Evolutionary conservation across 1,284 basidiomycete species (phyloP).

Genomic region (Porphyrellus sp.): DNA sequence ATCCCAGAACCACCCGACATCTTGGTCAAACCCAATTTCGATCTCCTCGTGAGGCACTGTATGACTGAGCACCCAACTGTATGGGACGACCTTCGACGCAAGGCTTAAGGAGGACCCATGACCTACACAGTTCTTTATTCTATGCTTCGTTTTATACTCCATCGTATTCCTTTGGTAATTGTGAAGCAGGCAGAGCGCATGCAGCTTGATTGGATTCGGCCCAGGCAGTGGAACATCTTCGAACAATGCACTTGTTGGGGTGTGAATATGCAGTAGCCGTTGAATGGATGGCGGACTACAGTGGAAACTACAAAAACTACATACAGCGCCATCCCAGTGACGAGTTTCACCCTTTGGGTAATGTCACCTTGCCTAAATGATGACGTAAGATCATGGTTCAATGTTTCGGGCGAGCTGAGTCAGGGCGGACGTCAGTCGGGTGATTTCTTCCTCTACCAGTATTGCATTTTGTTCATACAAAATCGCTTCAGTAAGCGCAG

Average conservation of each 20-base stretch:
- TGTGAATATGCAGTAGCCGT: no score
- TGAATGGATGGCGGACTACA: no score
- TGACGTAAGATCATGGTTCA: constrained; percentile 14
- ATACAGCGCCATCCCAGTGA: no score
- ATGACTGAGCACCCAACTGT: constrained; percentile 30
- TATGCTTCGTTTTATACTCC: constrained; percentile 13
- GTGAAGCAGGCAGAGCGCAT: constrained; percentile 3
- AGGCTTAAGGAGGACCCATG: constrained; percentile 1
- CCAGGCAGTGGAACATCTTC: background rate
- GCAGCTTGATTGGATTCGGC: constrained; percentile 9
- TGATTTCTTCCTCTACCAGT: constrained; percentile 63
- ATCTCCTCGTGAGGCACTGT: constrained; percentile 35
- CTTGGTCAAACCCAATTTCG: constrained; percentile 30
- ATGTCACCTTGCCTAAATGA: no score
- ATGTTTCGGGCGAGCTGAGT: constrained; percentile 49
- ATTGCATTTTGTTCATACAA: constrained; percentile 59
- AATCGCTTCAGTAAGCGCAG: constrained; percentile 79
- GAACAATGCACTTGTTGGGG: background rate
- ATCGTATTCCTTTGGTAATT: constrained; percentile 22
- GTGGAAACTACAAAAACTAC: no score
- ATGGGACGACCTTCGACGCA: constrained; percentile 30
- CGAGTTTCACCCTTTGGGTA: no score
- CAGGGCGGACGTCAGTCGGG: constrained; percentile 57
- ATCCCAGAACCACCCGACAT: constrained; percentile 33
- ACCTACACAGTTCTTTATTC: constrained; percentile 7